These are phyloP conservation scores for Acacia pycnantha DNA, from an alignment of 331 rosid species.

Conservation along the genomic window DNA sequence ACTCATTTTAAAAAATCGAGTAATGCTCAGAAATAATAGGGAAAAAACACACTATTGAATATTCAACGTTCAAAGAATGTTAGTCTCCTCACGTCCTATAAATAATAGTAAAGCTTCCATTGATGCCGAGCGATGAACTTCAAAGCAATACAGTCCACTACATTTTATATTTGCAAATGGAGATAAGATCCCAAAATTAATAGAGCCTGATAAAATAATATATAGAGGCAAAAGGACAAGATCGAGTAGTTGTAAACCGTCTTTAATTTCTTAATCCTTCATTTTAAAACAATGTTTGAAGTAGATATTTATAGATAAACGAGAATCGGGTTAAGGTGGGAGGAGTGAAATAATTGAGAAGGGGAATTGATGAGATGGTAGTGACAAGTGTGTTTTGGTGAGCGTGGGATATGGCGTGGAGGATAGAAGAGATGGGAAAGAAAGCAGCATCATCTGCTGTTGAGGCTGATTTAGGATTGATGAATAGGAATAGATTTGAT, in stretches of 20 bases:
- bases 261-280: neutral
- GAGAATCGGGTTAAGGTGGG: neutral
- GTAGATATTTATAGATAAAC: neutral
- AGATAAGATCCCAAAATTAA: neutral
- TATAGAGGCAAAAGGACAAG: neutral
- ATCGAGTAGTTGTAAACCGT: neutral
- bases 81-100: neutral
- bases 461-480: conserved; percentile 17
- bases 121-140: neutral
- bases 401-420: neutral
- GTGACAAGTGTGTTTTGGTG: neutral
- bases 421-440: conserved; percentile 16
- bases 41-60: neutral
- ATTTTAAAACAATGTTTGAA: neutral
- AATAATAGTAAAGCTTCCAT: neutral
- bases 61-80: neutral
- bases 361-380: neutral
- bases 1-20: neutral
- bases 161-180: too few relatives aligned
- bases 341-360: neutral
- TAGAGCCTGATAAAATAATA: neutral
- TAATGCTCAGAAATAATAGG: neutral
- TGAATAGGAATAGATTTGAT: conserved; percentile 9
- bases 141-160: too few relatives aligned
- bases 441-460: neutral